Percentiles rank a stretch among this genome's conserved stretches.
phyloP scores from a whole-genome alignment of 257 asterid genomes.

The Nicotiana benthamiana region DNA sequence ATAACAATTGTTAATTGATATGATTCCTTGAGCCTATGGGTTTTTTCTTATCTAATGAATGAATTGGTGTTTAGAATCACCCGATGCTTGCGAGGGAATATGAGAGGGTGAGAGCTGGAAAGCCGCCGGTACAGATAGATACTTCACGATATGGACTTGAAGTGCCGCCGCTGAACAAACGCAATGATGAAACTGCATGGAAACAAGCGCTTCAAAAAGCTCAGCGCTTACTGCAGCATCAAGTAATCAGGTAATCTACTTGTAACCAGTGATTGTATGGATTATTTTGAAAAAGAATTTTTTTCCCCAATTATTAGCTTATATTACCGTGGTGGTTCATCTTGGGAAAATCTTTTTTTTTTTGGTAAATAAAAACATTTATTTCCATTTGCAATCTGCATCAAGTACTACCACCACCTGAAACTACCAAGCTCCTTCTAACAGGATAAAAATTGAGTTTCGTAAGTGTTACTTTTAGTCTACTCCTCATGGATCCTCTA shows the following conservation, averaged over 20 bases:
- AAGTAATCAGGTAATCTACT: slow-evolving; percentile 63
- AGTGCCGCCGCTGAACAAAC: slow-evolving; percentile 62
- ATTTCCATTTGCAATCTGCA: too few relatives aligned
- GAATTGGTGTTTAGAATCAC: slow-evolving; percentile 53
- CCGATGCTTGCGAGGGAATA: slow-evolving; percentile 96
- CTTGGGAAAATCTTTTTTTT: too few relatives aligned
- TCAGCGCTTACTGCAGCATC: slow-evolving; percentile 92
- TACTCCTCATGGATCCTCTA: too few relatives aligned
- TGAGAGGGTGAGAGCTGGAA: slow-evolving; percentile 93
- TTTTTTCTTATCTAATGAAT: neutral
- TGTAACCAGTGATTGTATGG: neutral
- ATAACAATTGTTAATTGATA: neutral
- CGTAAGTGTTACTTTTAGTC: too few relatives aligned
- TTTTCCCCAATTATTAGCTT: neutral
- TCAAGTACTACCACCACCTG: too few relatives aligned
- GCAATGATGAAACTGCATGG: slow-evolving; percentile 95
- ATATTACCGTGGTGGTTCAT: too few relatives aligned
- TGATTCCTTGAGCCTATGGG: neutral
- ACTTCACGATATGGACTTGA: slow-evolving; percentile 88
- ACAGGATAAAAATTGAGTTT: too few relatives aligned
- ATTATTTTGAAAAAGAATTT: neutral
- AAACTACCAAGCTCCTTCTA: too few relatives aligned
- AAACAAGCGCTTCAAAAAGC: slow-evolving; percentile 73
- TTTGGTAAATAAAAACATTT: too few relatives aligned
- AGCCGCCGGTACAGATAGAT: slow-evolving; percentile 83